A percentile compares a stretch with the other conserved stretches of the same genome.
phyloP scores from a whole-genome alignment of 768 basidiomycete genomes.

The Saitozyma podzolica region DNA sequence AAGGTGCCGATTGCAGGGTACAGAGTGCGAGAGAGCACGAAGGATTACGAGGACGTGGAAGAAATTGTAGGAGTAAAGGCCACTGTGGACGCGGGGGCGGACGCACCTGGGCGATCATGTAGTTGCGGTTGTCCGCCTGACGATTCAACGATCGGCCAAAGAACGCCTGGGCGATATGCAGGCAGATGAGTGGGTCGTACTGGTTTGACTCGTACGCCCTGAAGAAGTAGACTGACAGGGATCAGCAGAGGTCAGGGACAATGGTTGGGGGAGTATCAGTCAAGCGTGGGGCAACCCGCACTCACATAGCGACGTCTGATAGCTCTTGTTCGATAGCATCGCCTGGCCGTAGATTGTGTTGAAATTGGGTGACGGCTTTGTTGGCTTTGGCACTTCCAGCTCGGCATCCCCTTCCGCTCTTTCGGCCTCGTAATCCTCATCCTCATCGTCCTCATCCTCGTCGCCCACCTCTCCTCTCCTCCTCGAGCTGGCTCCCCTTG shows the following conservation, averaged over 20 bases:
- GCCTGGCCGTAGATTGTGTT: slow-evolving; percentile 77
- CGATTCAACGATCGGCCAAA: slow-evolving; percentile 88
- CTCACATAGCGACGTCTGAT: slow-evolving; percentile 87
- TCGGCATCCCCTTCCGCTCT: neutral
- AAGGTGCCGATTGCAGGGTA: neutral
- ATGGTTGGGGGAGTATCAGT: neutral
- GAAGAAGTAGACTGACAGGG: slow-evolving; percentile 71
- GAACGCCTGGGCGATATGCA: slow-evolving; percentile 79
- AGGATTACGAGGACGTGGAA: neutral
- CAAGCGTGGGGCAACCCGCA: slow-evolving; percentile 10
- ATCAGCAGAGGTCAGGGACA: neutral
- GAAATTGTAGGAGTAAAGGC: neutral
- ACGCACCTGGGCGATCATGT: slow-evolving; percentile 72
- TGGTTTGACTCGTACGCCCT: slow-evolving; percentile 83
- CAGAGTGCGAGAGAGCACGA: neutral
- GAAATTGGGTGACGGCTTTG: slow-evolving; percentile 23
- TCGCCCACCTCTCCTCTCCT: slow-evolving; percentile 14
- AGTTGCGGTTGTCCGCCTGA: slow-evolving; percentile 90
- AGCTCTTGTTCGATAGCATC: slow-evolving; percentile 79
- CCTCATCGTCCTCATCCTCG: slow-evolving; percentile 22
- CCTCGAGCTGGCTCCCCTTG: slow-evolving; percentile 47
- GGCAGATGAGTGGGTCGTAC: slow-evolving; percentile 79
- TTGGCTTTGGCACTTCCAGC: slow-evolving; percentile 19
- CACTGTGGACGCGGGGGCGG: neutral
- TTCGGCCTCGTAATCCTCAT: slow-evolving; percentile 7